These are phyloP conservation scores for Ceratocystis papillata DNA, from an alignment of 2,329 filamentous ascomycete genomes.

Conservation along the genomic window DNA sequence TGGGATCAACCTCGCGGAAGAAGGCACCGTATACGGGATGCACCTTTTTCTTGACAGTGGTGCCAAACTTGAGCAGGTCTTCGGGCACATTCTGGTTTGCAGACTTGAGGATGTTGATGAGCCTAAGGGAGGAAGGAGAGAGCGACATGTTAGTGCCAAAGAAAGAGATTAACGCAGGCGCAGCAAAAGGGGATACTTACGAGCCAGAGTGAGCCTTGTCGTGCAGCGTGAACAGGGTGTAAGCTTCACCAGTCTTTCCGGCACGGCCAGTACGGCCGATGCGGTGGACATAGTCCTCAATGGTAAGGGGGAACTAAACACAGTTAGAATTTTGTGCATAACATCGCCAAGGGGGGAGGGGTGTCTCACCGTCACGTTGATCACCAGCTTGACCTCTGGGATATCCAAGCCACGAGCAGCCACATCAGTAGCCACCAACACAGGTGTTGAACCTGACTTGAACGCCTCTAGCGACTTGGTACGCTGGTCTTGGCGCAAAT, in stretches of 20 bases:
- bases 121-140: slow-evolving; percentile 35
- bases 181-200: slow-evolving; percentile 42
- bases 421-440: slow-evolving; percentile 92
- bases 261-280: slow-evolving; percentile 93
- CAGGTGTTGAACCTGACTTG: slow-evolving; percentile 69
- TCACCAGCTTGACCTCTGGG: slow-evolving; percentile 83
- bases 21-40: slow-evolving; percentile 93
- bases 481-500: slow-evolving; percentile 78
- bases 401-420: slow-evolving; percentile 91
- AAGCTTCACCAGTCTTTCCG: slow-evolving; percentile 75
- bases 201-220: slow-evolving; percentile 86
- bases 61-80: slow-evolving; percentile 86
- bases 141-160: not conserved
- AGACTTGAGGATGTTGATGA: slow-evolving; percentile 92
- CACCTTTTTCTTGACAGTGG: slow-evolving; percentile 97
- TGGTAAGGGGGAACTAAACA: slow-evolving; percentile 70
- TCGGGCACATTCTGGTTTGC: slow-evolving; percentile 86
- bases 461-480: slow-evolving; percentile 81
- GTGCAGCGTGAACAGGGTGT: slow-evolving; percentile 89
- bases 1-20: slow-evolving; percentile 79
- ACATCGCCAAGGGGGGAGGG: not conserved
- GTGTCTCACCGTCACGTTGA: slow-evolving; percentile 66
- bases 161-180: slow-evolving; percentile 22
- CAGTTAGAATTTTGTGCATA: slow-evolving; percentile 8
- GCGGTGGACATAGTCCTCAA: slow-evolving; percentile 94